Conservation (phyloP, 169 alveolate genomes). For the Eimeria falciformis region DNA sequence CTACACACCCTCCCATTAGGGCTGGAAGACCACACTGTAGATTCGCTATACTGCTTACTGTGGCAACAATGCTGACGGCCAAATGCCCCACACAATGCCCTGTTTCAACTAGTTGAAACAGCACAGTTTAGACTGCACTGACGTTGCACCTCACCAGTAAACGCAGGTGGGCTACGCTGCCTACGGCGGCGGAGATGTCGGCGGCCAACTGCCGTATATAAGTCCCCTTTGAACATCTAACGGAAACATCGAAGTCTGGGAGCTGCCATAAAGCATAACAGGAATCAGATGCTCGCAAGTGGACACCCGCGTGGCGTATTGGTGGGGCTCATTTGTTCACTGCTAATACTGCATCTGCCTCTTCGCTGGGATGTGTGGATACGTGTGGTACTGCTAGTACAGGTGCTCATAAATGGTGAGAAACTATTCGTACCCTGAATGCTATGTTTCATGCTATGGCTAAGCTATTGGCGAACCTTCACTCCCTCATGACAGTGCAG, state of each 20-base stretch:
- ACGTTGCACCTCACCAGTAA: conserved; percentile 32
- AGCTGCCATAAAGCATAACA: background rate
- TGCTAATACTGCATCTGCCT: background rate
- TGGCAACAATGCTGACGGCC: no score
- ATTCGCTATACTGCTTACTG: no score
- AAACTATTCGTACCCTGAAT: background rate
- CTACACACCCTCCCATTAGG: no score
- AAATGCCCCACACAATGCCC: background rate
- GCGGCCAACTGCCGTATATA: conserved; percentile 61
- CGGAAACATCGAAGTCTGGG: conserved; percentile 40
- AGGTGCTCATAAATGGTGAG: background rate
- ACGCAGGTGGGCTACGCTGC: conserved; percentile 53
- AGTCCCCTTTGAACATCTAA: conserved; percentile 63
- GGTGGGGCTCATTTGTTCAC: no score
- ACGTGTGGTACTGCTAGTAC: background rate
- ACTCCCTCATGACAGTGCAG: background rate
- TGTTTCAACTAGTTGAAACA: background rate
- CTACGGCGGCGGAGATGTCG: conserved; percentile 37
- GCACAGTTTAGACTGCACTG: background rate
- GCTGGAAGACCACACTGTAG: no score
- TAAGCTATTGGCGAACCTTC: background rate
- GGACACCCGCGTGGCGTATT: background rate
- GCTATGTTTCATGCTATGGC: background rate
- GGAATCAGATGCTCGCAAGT: background rate
- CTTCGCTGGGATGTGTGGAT: background rate